A percentile compares a stretch with the other conserved stretches of the same genome.
phyloP scores from a whole-genome alignment of 345 rosid genomes.

The Eucalyptus marginata region DNA sequence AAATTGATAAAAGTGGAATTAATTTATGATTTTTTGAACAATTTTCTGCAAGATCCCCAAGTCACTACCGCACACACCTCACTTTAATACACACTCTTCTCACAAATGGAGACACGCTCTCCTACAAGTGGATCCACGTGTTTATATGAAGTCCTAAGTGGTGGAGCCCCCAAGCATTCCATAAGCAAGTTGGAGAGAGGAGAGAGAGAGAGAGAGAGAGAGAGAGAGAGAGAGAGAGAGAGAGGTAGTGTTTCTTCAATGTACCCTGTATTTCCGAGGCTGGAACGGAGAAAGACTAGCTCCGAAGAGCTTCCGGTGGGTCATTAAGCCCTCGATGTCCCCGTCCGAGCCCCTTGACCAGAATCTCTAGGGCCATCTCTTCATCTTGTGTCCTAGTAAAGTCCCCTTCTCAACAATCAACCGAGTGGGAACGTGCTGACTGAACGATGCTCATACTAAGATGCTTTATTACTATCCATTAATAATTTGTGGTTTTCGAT shows the following conservation, averaged over 20 bases:
- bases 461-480: background rate
- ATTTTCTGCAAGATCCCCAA: rapidly evolving
- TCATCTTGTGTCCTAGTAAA: no score
- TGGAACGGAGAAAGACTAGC: background rate
- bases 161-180: no score
- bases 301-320: background rate
- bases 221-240: no score
- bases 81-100: background rate
- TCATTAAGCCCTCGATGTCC: background rate
- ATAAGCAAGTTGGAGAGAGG: no score
- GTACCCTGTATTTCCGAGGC: background rate
- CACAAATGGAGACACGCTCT: background rate
- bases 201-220: no score
- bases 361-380: no score
- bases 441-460: background rate
- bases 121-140: background rate
- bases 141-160: no score
- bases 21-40: no score
- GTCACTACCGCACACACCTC: background rate
- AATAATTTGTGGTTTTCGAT: background rate
- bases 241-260: background rate
- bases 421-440: background rate
- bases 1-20: no score
- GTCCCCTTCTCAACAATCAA: no score
- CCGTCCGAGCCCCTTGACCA: no score